A percentile compares a stretch with the other conserved stretches of the same genome.
Conservation (phyloP, 2,329 filamentous ascomycete genomes). For the Microcyclospora tardicrescens region DNA sequence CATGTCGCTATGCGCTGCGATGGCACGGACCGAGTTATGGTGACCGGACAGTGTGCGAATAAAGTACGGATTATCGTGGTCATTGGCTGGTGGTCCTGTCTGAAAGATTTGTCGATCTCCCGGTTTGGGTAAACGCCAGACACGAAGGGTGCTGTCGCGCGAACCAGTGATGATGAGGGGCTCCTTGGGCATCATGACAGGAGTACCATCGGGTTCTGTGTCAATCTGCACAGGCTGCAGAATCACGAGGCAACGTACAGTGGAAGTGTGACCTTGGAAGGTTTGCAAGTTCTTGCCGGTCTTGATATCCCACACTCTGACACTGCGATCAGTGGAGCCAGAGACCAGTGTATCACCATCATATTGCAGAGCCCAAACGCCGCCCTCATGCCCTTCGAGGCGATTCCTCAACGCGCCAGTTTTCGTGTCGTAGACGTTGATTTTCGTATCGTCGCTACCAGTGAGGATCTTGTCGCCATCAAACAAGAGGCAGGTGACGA, state of each 20-base stretch:
- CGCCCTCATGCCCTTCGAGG: conserved; percentile 86
- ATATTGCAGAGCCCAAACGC: conserved; percentile 95
- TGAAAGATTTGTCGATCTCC: conserved; percentile 69
- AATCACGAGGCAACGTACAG: conserved; percentile 89
- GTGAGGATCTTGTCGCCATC: conserved; percentile 97
- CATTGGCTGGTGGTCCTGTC: conserved; percentile 57
- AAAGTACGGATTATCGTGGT: conserved; percentile 84
- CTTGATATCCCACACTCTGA: conserved; percentile 99
- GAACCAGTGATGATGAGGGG: conserved; percentile 96
- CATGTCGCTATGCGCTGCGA: conserved; percentile 86
- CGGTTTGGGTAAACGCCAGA: conserved; percentile 83
- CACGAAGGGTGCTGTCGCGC: conserved; percentile 80
- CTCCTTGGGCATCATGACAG: conserved; percentile 83
- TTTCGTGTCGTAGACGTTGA: conserved; percentile 96
- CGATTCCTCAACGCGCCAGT: conserved; percentile 74
- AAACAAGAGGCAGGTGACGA: conserved; percentile 95
- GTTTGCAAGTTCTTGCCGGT: conserved; percentile 84
- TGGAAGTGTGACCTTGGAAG: conserved; percentile 95
- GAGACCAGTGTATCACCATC: conserved; percentile 91
- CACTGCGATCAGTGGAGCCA: conserved; percentile 87
- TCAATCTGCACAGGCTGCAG: conserved; percentile 74
- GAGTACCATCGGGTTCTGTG: conserved; percentile 54
- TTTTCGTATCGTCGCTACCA: conserved; percentile 92
- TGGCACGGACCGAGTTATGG: conserved; percentile 85
- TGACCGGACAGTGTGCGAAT: conserved; percentile 78